Base-by-base conservation (phyloP, 495 filamentous ascomycete species). In the Penicillium crystallinum region DNA sequence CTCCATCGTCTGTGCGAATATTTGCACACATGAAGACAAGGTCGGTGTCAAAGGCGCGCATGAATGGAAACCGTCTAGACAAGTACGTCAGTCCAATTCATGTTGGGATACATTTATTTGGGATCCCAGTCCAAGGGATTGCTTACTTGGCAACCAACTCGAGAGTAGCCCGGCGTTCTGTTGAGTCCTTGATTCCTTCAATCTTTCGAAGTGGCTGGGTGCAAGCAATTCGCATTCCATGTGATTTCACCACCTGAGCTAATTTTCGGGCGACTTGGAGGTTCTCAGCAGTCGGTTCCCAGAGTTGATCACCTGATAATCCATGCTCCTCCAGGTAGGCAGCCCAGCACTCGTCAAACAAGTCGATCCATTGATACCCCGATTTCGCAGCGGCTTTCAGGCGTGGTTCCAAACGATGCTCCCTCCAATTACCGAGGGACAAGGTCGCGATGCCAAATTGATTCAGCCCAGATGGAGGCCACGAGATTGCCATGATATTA, bases 311-410 rank as follows among this genome's bases (percentile, higher is more conserved):
- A 0, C 58, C 57, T 8, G 66, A 43, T 1, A 67, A 41, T 4
- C 39, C 46, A 34, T 69, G 55, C 33, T 69, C 62, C 10, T 61
- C 62, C 1, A 69, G 51, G 38, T 69, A 69, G 4, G 60, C 60
- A 6, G 64, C 68, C 68, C 68, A 71, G 53, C 66, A 69, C 19
- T 71, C 66, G 40, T 71, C 68, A 38, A 71, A 71, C 4, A 71
- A 55, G 40, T 69, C 68, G 48, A 71, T 69, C 54, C 59, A 61
- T 52, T 61, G 37, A 42, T 65, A 71, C 1, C 68, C 66, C 0
- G 62, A 59, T 47, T 59, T 49, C 4, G 66, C 66, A 6, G 68
- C 68, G 42, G 60, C 63, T 46, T 62, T 43, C 14, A 71, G 54
- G 19, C 66, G 57, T 4, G 64, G 59, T 18, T 51, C 42, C 12